Evolutionary conservation across 345 rosid species (phyloP), one percentile per base, ranked within the genome.

Genomic region (Eucalyptus caleyi): DNA sequence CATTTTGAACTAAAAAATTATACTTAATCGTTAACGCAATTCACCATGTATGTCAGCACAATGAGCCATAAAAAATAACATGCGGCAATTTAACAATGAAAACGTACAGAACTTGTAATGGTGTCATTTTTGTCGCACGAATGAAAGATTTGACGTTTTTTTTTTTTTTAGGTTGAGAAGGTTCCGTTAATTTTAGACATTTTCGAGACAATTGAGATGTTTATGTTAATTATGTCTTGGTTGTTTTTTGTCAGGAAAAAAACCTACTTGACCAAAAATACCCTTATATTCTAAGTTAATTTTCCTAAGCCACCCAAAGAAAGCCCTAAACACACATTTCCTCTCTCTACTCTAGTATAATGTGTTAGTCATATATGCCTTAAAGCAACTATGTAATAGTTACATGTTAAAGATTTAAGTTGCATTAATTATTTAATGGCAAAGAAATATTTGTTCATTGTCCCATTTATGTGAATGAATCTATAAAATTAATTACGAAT

Each of bases 401-500:
- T 51, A 51, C 2, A 51, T 51, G 1, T 51, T 51, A 51, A 4
- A 23, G 4, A 50, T 50, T 50, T 50, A 50, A 50, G 50, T 49
- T 49, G 50, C 50, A 49, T 49, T 49, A 13, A 4, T 49, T 49
- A 49, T 49, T 49, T 49, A 49, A 49, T 13, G 50, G 50, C 50
- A 49, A 15, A 50, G 18, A 51, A 18, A 51, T 51, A 51, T 51
- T 7, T 1, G 54, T 51, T 18, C 54, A 51, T 51, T 0, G 9
- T 51, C 23, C 23, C 23, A 51, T 51, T 51, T 0, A 51, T 51
- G 9, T 51, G 56, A 51, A 51, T 16, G 4, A 51, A 51, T 18
- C 2, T 51, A 51, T 51, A 51, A 51, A 18, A 51, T 51, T 16
- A 51, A 0, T 7, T 18, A 18, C 1, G 4, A 51, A 0, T 51